phyloP scores from a whole-genome alignment of 306 rosid species.

The Rosa chinensis region DNA sequence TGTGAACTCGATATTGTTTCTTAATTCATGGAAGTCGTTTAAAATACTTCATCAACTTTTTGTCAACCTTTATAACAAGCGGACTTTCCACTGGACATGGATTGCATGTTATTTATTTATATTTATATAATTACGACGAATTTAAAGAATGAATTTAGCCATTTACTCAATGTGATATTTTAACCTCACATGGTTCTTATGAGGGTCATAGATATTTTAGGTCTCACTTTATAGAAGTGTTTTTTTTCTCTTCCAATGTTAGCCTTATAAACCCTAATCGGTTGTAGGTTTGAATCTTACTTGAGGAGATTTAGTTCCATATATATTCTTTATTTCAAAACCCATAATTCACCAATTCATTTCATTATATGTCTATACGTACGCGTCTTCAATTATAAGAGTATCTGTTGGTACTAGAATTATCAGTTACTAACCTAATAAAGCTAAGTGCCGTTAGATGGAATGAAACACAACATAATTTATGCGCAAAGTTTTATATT shows the following conservation, averaged over 20 bases:
- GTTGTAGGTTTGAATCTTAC: background rate
- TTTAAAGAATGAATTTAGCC: background rate
- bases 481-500: background rate
- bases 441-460: conserved; percentile 7
- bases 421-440: background rate
- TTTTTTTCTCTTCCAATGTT: background rate
- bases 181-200: background rate
- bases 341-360: background rate
- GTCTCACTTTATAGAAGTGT: background rate
- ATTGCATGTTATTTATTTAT: background rate
- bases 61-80: background rate
- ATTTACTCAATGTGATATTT: background rate
- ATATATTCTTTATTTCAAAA: no score
- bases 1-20: background rate
- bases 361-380: background rate
- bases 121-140: no score
- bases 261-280: background rate
- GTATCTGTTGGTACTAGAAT: background rate
- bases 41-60: background rate
- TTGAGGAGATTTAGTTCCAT: background rate
- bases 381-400: background rate
- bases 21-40: background rate
- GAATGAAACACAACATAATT: background rate
- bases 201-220: no score
- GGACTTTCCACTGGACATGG: background rate